These are phyloP conservation scores for Blastocladiella emersonii DNA, from an alignment of 371 early-diverging fungal genomes.

Conservation along the genomic window DNA sequence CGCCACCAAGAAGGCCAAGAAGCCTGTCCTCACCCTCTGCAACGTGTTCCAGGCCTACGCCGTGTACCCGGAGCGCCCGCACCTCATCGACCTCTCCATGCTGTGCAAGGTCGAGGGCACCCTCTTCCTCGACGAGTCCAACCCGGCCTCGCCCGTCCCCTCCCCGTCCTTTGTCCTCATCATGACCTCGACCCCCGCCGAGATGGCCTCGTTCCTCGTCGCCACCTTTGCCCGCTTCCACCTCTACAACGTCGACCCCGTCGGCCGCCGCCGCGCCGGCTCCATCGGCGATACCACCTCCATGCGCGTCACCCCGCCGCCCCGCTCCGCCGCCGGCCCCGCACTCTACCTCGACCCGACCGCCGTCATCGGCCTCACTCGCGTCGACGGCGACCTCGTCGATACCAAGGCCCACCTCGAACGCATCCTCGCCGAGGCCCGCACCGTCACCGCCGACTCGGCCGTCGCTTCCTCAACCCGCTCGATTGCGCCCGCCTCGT, in stretches of 20 bases:
- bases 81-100: conserved; percentile 20
- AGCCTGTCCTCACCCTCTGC: conserved; percentile 30
- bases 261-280: conserved; percentile 17
- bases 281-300: conserved; percentile 20
- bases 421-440: neutral
- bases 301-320: conserved; percentile 17
- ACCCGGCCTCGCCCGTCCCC: conserved; percentile 8
- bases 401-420: neutral
- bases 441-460: too few species aligned
- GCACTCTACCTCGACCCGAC: neutral
- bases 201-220: conserved; percentile 20
- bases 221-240: conserved; percentile 15
- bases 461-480: too few species aligned
- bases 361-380: conserved; percentile 10
- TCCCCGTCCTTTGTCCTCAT: conserved; percentile 13
- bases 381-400: neutral
- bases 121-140: conserved; percentile 16
- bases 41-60: conserved; percentile 50
- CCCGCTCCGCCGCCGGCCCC: conserved; percentile 9
- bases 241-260: conserved; percentile 10
- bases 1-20: conserved; percentile 37
- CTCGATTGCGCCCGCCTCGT: too few species aligned
- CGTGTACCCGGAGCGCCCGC: conserved; percentile 42
- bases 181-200: conserved; percentile 15
- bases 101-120: conserved; percentile 22